Evolutionary conservation across 148 eudicot genomes (phyloP).

Genomic region (Rhododendron simsii): DNA sequence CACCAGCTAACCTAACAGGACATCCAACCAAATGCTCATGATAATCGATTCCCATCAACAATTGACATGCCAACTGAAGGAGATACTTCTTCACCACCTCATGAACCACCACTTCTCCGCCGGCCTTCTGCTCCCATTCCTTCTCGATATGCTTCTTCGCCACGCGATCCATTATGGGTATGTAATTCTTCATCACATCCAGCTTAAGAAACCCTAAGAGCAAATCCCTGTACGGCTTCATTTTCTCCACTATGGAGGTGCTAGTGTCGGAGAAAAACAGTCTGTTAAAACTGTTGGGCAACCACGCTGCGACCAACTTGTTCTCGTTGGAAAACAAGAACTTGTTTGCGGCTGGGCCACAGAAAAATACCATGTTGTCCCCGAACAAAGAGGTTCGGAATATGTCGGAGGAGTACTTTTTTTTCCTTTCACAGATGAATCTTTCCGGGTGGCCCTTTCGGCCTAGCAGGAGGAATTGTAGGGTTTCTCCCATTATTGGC

Average conservation of each 20-base stretch:
- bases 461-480: not conserved
- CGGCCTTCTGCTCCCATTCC: not conserved
- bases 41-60: not conserved
- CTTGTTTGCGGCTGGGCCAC: not conserved
- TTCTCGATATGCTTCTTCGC: not conserved
- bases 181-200: not conserved
- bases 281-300: not conserved
- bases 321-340: not conserved
- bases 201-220: not conserved
- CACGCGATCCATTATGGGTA: not conserved
- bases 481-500: conserved; percentile 2
- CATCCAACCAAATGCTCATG: not conserved
- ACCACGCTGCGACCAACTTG: not conserved
- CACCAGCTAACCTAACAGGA: not conserved
- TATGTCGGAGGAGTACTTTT: not conserved
- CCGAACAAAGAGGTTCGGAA: not conserved
- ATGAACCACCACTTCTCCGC: conserved; percentile 1
- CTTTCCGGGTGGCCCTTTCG: not conserved
- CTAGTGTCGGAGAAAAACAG: not conserved
- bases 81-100: not conserved
- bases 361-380: not conserved
- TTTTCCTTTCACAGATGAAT: not conserved
- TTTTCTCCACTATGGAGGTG: not conserved
- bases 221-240: not conserved
- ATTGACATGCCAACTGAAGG: not conserved